Base-by-base conservation (phyloP, 768 basidiomycete species). In the Clitopilus hobsonii region DNA sequence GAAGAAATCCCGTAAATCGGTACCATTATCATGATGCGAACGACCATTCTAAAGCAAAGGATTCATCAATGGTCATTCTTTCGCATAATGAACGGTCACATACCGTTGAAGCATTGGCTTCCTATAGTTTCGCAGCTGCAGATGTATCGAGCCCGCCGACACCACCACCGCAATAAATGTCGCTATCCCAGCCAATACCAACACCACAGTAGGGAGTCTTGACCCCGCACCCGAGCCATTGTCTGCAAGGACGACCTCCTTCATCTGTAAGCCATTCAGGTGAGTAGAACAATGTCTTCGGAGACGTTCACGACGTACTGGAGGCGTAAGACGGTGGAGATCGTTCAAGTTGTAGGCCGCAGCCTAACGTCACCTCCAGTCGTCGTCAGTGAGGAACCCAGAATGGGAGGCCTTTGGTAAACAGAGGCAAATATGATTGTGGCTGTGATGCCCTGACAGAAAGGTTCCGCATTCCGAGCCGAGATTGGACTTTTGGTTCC, bases 11-110 rank as follows among this genome's bases (percentile, higher is more conserved):
- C 93, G 67, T 99, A 98, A 25, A 98, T 74, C 0, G 96, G 96
- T 5, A 91, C 91, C 94, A 98, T 98, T 61, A 98, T 58, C 90
- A 98, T 94, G 66, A 98, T 97, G 48, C 97, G 82, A 41, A 97
- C 80, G 49, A 96, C 94, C 82, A 91, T 89, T 59, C 96, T 89
- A 53, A 18, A 24, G 51, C 29, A 8, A 56, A 29, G 20, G n/a
- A n/a, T n/a, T n/a, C 2, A 8, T 7, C 10, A 49, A 20, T 36
- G 22, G 41, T 20, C 11, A 45, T 8, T 8, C 5, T 20, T 36
- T n/a, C 4, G 22, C 41, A 18, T 18, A 6, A 11, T 23, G 3
- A 11, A 10, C 22, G 22, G 36, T 54, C 52, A 61, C 72, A 57
- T 52, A 92, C 91, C 91, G 76, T 73, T 93, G 93, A 23, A 93